Evolutionary conservation across 2,329 filamentous ascomycete species (phyloP).

Genomic region (Pseudocercospora fuligena): DNA sequence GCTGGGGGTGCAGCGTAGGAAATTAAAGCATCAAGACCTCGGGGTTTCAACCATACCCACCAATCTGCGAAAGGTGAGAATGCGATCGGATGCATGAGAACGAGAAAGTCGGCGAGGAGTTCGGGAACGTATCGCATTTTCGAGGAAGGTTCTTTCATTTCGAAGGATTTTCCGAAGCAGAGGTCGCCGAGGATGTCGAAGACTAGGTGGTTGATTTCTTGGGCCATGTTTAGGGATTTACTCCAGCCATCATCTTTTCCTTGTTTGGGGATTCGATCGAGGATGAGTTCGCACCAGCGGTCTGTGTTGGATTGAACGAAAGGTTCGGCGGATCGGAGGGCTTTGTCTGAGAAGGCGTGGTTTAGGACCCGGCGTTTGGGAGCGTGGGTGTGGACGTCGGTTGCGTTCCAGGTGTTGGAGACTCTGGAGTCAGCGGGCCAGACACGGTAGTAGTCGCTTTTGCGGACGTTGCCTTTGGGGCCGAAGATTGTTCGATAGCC

Average conservation of each 20-base stretch:
- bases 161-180: slow-evolving; percentile 46
- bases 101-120: slow-evolving; percentile 22
- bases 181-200: slow-evolving; percentile 56
- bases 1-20: slow-evolving; percentile 48
- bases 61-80: slow-evolving; percentile 25
- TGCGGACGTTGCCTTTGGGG: slow-evolving; percentile 28
- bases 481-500: slow-evolving; percentile 29
- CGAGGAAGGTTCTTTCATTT: slow-evolving; percentile 46
- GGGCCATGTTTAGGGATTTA: slow-evolving; percentile 46
- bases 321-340: slow-evolving; percentile 23
- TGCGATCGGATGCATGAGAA: slow-evolving; percentile 21
- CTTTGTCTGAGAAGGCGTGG: slow-evolving; percentile 29
- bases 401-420: slow-evolving; percentile 29
- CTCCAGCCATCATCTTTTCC: slow-evolving; percentile 3
- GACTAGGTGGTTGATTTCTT: slow-evolving; percentile 46
- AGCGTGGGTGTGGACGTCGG: slow-evolving; percentile 24
- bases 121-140: slow-evolving; percentile 35
- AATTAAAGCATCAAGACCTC: slow-evolving; percentile 46
- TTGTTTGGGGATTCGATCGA: neutral
- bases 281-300: slow-evolving; percentile 22
- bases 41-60: slow-evolving; percentile 29
- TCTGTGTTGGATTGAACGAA: slow-evolving; percentile 28
- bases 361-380: slow-evolving; percentile 26
- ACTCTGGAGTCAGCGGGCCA: slow-evolving; percentile 23
- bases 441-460: slow-evolving; percentile 29